phyloP scores from a whole-genome alignment of 2,329 filamentous ascomycete species.

The Thelonectria olida region DNA sequence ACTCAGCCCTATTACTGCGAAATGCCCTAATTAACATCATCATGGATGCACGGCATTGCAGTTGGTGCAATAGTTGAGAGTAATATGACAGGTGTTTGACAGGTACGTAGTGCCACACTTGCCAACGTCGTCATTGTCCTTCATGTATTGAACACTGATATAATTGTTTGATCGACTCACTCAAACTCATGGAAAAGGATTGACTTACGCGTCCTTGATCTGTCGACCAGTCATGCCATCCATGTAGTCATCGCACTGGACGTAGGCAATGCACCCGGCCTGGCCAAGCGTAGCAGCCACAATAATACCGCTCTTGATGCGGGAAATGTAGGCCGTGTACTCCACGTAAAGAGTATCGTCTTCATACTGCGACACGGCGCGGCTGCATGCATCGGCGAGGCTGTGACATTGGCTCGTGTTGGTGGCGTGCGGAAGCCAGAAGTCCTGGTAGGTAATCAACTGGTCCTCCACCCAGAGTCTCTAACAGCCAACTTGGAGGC shows the following conservation, averaged over 20 bases:
- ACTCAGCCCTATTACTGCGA: too few species aligned
- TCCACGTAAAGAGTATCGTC: conserved; percentile 22
- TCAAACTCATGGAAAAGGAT: neutral
- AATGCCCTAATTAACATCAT: too few species aligned
- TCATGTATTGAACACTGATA: conserved; percentile 10
- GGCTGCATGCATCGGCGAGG: conserved; percentile 29
- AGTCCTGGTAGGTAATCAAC: conserved; percentile 25
- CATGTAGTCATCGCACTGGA: conserved; percentile 22
- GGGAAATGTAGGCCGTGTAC: conserved; percentile 16
- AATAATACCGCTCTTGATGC: conserved; percentile 19
- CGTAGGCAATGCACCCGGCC: conserved; percentile 26
- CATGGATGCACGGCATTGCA: conserved; percentile 1
- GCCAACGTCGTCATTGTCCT: conserved; percentile 21
- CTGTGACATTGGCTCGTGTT: conserved; percentile 26
- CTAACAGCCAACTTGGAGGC: conserved; percentile 22
- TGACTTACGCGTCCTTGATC: conserved; percentile 29
- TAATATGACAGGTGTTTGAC: conserved; percentile 24
- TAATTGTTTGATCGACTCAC: too few species aligned
- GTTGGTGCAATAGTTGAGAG: conserved; percentile 27
- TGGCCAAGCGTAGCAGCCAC: conserved; percentile 12
- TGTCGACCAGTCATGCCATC: conserved; percentile 27
- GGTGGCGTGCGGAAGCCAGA: neutral
- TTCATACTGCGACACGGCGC: conserved; percentile 18
- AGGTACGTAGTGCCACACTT: conserved; percentile 31
- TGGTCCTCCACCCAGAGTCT: conserved; percentile 33